Base-by-base conservation (phyloP, 1,139 yeast genomes). In the Martiniozyma asiatica region DNA sequence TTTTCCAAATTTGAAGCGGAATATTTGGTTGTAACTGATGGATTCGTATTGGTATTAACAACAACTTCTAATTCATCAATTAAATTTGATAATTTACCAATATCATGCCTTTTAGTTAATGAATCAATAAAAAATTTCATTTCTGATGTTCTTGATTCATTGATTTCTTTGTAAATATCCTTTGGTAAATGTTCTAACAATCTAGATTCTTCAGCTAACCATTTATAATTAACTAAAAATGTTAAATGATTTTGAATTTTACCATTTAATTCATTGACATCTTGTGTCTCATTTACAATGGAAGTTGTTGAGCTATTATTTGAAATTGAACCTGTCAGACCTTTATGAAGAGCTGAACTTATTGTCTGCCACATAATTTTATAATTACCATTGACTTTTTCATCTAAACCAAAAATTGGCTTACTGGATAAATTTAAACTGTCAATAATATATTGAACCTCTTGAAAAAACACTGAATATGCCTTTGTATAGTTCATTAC, bases 21-120 rank as follows among this genome's bases (percentile, higher is more conserved):
- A 42, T 73, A 76, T 16, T 78, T 74, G 41, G 75, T 78, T 38
- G 77, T 71, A 39, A 63, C 67, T 2, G 76, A 64, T 4, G 73
- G 73, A 34, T 64, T 61, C 25, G 63, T 60, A 26, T 61, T 39
- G 1, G 51, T 40, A 16, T 38, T 65, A 5, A 63, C 50, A 16
- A 73, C 52, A 2, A 68, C 63, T 33, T 75, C 77, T 29, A 78
- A 71, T 26, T 75, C 82, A 27, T 65, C 65, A 5, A 84, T 68
- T 49, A 80, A 77, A 19, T 73, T 74, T 21, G 68, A 58, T 34
- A 80, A 53, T 47, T 73, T 77, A 5, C 84, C 92, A 49, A 81
- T 40, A 5, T 38, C 29, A 46, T 48, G 38, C n/a, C 30, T 32
- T 14, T 41, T 36, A 1, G 49, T 40, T n/a, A 48, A 27, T 4